Evolutionary conservation across 148 eudicot genomes (phyloP).

Genomic region (Silene uniflora): DNA sequence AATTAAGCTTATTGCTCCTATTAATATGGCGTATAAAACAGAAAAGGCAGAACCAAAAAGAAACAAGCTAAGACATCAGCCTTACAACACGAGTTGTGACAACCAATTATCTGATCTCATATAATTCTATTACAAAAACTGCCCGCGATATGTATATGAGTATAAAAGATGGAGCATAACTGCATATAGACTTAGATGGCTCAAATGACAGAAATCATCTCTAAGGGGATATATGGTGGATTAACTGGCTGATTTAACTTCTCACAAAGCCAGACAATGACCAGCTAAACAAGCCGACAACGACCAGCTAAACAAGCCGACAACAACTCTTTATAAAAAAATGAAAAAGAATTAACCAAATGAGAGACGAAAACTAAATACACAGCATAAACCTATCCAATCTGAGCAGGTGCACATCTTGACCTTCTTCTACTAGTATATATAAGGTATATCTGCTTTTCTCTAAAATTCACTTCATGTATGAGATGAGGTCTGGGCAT

Average conservation of each 20-base stretch:
- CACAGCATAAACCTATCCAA: slow-evolving; percentile 29
- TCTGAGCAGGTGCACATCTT: slow-evolving; percentile 17
- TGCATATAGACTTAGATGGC: slow-evolving; percentile 19
- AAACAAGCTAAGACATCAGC: not conserved
- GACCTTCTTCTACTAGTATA: slow-evolving; percentile 19
- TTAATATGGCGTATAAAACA: too few species aligned
- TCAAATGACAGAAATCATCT: slow-evolving; percentile 23
- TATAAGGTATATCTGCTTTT: slow-evolving; percentile 13
- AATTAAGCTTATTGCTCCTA: too few species aligned
- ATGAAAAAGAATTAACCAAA: slow-evolving; percentile 30
- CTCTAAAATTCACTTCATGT: slow-evolving; percentile 17
- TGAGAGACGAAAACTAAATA: slow-evolving; percentile 27
- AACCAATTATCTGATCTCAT: not conserved
- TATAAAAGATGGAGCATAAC: slow-evolving; percentile 6
- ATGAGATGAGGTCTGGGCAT: slow-evolving; percentile 13
- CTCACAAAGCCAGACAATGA: slow-evolving; percentile 14
- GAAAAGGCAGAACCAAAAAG: not conserved
- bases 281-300: slow-evolving; percentile 9
- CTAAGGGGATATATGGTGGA: not conserved
- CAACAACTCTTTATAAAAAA: not conserved
- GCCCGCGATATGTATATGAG: slow-evolving; percentile 11
- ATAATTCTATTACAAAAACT: not conserved
- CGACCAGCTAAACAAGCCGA: slow-evolving; percentile 13
- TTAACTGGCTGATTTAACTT: slow-evolving; percentile 11
- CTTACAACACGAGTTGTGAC: not conserved